A percentile compares a stretch with the other conserved stretches of the same genome.
phyloP scores from a whole-genome alignment of 2,329 filamentous ascomycete genomes.

The Aspergillus jensenii region DNA sequence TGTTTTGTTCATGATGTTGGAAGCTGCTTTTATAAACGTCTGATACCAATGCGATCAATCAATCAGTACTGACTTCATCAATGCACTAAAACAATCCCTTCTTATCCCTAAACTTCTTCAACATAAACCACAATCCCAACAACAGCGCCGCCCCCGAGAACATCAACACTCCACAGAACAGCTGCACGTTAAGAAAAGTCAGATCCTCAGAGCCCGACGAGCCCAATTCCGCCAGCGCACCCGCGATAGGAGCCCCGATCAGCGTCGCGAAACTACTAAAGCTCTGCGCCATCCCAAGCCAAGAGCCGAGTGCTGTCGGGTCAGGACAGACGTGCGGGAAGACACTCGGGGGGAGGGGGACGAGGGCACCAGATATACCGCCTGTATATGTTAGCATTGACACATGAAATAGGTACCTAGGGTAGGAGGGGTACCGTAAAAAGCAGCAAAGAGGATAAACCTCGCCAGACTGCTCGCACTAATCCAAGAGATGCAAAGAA shows the following conservation, averaged over 20 bases:
- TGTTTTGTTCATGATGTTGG: no score
- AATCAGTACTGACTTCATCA: neutral
- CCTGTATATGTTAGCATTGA: neutral
- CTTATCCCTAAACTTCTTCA: conserved; percentile 18
- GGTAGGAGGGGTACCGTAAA: conserved; percentile 51
- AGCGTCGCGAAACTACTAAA: conserved; percentile 49
- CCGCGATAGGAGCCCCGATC: conserved; percentile 51
- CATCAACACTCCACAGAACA: conserved; percentile 45
- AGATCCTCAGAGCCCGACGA: conserved; percentile 24
- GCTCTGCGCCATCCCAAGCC: conserved; percentile 52
- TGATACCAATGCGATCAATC: neutral
- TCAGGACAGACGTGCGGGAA: conserved; percentile 52
- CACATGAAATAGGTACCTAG: no score
- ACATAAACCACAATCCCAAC: conserved; percentile 19
- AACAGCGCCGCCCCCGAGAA: conserved; percentile 39
- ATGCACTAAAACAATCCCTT: conserved; percentile 2
- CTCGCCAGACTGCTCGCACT: conserved; percentile 48
- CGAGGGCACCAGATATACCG: conserved; percentile 59
- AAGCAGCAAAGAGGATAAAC: conserved; percentile 58
- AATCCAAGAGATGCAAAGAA: conserved; percentile 54
- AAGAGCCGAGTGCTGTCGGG: conserved; percentile 45
- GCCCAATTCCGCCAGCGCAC: conserved; percentile 43
- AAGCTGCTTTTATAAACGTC: no score
- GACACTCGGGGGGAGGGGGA: conserved; percentile 62
- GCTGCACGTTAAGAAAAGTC: conserved; percentile 46